These are phyloP conservation scores for Tympanopsis confertula DNA, from an alignment of 2,329 filamentous ascomycete genomes.

Conservation along the genomic window DNA sequence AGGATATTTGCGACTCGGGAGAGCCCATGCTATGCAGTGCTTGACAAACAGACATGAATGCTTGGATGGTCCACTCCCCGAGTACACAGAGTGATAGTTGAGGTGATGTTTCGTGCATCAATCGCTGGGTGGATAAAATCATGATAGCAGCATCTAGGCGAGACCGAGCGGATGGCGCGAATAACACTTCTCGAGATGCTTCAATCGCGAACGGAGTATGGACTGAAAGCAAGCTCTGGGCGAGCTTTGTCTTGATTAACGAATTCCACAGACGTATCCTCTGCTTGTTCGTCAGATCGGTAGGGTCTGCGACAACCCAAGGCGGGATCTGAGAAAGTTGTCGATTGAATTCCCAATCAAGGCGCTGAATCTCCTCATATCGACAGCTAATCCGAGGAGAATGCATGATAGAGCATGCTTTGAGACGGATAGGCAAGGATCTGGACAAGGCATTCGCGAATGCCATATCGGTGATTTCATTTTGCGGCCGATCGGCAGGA, in stretches of 20 bases:
- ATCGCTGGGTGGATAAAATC: constrained; percentile 21
- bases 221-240: background rate
- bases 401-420: constrained; percentile 20
- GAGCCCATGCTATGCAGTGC: constrained; percentile 14
- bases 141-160: constrained; percentile 21
- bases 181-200: constrained; percentile 13
- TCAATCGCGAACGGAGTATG: background rate
- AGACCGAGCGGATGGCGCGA: constrained; percentile 18
- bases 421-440: constrained; percentile 12
- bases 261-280: background rate
- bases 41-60: constrained; percentile 22
- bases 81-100: constrained; percentile 18
- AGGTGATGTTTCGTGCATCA: constrained; percentile 16
- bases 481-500: background rate
- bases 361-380: background rate
- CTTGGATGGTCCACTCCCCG: constrained; percentile 21
- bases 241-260: background rate
- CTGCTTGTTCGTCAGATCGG: background rate
- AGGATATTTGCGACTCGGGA: constrained; percentile 2
- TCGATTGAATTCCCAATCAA: background rate
- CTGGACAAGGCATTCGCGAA: background rate
- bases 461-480: background rate
- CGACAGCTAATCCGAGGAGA: constrained; percentile 19
- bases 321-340: constrained; percentile 16
- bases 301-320: constrained; percentile 13